Evolutionary conservation across 768 basidiomycete genomes (phyloP).

Genomic region (Tylopilus rubrobrunneus): DNA sequence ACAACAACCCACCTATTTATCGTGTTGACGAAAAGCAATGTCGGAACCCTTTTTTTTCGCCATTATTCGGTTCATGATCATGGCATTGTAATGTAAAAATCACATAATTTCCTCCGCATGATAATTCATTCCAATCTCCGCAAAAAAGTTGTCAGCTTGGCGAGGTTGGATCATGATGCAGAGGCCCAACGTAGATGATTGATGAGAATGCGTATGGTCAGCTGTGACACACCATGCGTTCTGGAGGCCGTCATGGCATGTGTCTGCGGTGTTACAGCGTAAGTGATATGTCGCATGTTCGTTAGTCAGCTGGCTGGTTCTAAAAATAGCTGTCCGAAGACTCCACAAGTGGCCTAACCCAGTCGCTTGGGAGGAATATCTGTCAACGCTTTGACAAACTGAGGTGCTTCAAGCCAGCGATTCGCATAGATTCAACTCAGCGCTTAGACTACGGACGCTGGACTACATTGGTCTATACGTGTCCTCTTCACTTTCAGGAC

Average conservation of each 20-base stretch:
- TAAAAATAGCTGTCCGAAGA: too few species aligned
- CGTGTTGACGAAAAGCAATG: background rate
- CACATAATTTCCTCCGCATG: too few species aligned
- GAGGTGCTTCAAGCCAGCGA: conserved; percentile 12
- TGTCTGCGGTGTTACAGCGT: background rate
- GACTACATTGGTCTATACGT: conserved; percentile 28
- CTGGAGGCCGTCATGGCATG: background rate
- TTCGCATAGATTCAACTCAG: conserved; percentile 4
- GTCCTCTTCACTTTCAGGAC: conserved; percentile 23
- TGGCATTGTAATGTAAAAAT: too few species aligned
- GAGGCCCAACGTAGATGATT: too few species aligned
- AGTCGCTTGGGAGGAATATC: too few species aligned
- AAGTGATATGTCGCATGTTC: background rate
- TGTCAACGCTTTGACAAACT: background rate
- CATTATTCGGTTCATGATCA: too few species aligned
- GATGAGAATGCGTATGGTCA: background rate
- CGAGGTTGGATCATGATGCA: background rate
- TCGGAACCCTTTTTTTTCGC: too few species aligned
- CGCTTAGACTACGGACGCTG: background rate
- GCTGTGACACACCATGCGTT: background rate
- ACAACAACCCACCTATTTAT: conserved; percentile 15
- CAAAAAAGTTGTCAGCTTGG: too few species aligned
- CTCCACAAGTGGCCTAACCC: too few species aligned
- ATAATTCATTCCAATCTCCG: too few species aligned
- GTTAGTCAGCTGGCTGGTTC: background rate